phyloP scores from a whole-genome alignment of 2,329 filamentous ascomycete genomes.

The Cladosporium oxysporum region DNA sequence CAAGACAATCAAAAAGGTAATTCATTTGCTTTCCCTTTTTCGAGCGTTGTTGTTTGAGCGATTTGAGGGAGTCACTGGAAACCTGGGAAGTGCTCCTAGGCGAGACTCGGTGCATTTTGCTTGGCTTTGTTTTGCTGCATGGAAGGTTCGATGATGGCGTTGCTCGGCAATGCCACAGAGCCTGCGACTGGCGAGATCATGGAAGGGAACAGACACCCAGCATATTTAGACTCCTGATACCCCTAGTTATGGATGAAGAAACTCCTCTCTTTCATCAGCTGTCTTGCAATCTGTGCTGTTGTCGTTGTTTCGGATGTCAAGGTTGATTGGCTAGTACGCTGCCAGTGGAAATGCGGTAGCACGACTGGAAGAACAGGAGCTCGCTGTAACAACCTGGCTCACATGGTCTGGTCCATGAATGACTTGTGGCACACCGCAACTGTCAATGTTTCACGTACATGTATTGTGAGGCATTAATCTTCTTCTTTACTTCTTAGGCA shows the following conservation, averaged over 20 bases:
- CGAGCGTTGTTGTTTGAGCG: conserved; percentile 1
- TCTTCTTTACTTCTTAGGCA: background rate
- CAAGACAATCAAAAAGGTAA: background rate
- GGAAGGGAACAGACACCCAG: background rate
- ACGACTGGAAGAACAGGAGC: background rate
- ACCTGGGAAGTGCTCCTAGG: conserved; percentile 11
- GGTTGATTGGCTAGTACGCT: background rate
- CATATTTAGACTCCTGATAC: conserved; percentile 10
- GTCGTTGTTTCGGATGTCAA: background rate
- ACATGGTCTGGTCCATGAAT: no score
- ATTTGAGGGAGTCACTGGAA: background rate
- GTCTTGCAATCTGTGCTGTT: background rate
- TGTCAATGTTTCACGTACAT: background rate
- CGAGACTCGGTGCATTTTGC: background rate
- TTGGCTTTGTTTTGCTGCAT: background rate
- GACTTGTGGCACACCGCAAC: background rate
- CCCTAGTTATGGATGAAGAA: background rate
- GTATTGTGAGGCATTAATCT: background rate
- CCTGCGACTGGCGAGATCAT: background rate
- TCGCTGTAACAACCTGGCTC: background rate
- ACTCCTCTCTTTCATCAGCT: background rate
- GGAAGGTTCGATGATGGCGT: background rate
- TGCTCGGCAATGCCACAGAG: background rate
- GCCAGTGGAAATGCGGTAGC: background rate
- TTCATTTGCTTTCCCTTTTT: background rate